Conservation (phyloP, 805 yeast species). For the Ogataea trehaloabstinens region DNA sequence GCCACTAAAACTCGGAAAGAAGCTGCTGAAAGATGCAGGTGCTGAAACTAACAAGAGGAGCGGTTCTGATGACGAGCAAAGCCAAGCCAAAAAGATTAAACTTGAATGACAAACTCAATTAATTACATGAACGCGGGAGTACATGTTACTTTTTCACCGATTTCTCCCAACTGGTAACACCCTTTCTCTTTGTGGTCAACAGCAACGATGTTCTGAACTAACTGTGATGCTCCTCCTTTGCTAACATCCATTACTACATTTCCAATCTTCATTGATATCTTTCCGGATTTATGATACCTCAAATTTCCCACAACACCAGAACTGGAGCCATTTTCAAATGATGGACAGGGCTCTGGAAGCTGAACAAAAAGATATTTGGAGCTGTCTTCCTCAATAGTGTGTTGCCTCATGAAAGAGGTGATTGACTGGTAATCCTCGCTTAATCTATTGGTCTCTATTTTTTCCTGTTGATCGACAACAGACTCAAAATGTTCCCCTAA, state of each 20-base stretch:
- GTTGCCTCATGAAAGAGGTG: slow-evolving; percentile 17
- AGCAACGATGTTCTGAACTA: slow-evolving; percentile 69
- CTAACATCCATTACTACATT: slow-evolving; percentile 64
- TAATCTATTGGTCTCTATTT: slow-evolving; percentile 35
- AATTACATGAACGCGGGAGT: slow-evolving; percentile 44
- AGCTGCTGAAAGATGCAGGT: slow-evolving; percentile 14
- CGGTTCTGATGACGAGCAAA: background rate
- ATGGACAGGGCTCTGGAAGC: slow-evolving; percentile 30
- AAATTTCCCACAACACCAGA: slow-evolving; percentile 71
- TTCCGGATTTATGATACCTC: slow-evolving; percentile 82
- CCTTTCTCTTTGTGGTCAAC: slow-evolving; percentile 37
- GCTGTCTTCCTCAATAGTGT: slow-evolving; percentile 9
- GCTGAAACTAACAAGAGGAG: background rate
- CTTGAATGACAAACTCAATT: background rate
- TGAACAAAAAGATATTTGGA: slow-evolving; percentile 26
- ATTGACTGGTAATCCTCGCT: slow-evolving; percentile 40
- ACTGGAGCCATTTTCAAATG: slow-evolving; percentile 7
- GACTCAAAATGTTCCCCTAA: slow-evolving; percentile 14
- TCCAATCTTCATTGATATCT: slow-evolving; percentile 71
- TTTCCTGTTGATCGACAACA: slow-evolving; percentile 30
- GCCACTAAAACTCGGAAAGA: slow-evolving; percentile 40
- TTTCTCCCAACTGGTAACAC: slow-evolving; percentile 51
- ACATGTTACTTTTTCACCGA: slow-evolving; percentile 55
- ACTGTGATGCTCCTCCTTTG: slow-evolving; percentile 65
- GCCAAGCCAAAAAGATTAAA: background rate